These are phyloP conservation scores for Tremellales sp. DNA, from an alignment of 1,284 basidiomycete species.

Conservation along the genomic window DNA sequence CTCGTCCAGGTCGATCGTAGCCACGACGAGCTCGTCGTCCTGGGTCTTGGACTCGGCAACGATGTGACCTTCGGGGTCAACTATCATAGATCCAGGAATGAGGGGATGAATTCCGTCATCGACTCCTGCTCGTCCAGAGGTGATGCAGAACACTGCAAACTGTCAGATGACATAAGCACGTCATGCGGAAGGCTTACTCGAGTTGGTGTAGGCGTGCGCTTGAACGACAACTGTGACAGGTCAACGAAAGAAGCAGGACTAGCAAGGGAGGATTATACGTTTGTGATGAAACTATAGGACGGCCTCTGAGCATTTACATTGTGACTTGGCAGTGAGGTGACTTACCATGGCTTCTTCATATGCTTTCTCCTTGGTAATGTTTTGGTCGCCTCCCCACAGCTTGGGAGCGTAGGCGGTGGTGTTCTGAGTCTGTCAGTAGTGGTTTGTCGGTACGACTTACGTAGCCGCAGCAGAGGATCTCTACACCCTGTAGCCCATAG, in stretches of 20 bases:
- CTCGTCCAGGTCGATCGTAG: slow-evolving; percentile 36
- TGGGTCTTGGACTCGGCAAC: slow-evolving; percentile 37
- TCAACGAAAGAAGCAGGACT: background rate
- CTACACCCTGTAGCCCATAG: slow-evolving; percentile 36
- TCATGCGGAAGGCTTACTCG: slow-evolving; percentile 16
- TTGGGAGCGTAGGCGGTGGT: slow-evolving; percentile 39
- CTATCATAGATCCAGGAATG: slow-evolving; percentile 37
- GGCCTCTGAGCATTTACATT: background rate
- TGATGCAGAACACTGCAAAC: slow-evolving; percentile 30
- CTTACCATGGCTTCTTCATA: slow-evolving; percentile 32
- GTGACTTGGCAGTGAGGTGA: background rate
- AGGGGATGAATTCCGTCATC: slow-evolving; percentile 35
- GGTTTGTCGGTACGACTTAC: slow-evolving; percentile 16
- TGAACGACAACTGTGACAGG: slow-evolving; percentile 26
- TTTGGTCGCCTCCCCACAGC: slow-evolving; percentile 36
- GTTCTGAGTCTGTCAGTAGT: slow-evolving; percentile 18
- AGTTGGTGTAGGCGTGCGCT: slow-evolving; percentile 37
- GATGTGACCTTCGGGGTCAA: slow-evolving; percentile 39
- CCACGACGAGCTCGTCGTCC: slow-evolving; percentile 36
- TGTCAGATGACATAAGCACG: background rate
- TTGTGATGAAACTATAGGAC: slow-evolving; percentile 38
- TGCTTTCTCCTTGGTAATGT: slow-evolving; percentile 28
- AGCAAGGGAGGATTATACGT: slow-evolving; percentile 8
- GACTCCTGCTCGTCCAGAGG: slow-evolving; percentile 28
- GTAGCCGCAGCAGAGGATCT: slow-evolving; percentile 38